Evolutionary conservation across 768 basidiomycete genomes (phyloP), one percentile per base, ranked within the genome.

Genomic region (Rhodocollybia butyracea): DNA sequence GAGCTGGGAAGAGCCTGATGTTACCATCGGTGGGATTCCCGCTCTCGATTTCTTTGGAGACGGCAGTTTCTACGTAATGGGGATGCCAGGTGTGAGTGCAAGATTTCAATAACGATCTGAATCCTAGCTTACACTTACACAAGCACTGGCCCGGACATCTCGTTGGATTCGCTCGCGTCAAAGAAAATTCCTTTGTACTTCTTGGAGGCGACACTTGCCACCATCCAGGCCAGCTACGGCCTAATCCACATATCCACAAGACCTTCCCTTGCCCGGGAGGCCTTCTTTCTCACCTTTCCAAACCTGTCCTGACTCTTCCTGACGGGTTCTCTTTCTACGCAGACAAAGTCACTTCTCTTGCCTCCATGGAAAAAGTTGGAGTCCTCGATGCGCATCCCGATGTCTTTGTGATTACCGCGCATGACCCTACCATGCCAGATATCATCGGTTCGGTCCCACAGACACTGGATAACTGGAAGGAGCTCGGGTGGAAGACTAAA

Each of bases 21-120:
- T 66, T 30, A 46, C 58, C 19, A 54, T 66, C 34, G 60, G 61
- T 3, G 64, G 56, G 1, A 50, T 61, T 54, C 52, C 45, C 24
- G 60, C 63, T 0, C 36, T 57, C 38, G 63, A 66, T 31, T 66
- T 53, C 50, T 66, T 66, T 26, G 61, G 60, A 5, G 64, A 66
- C 31, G 64, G 63, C 1, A 66, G 64, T 38, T 55, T 66, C 38
- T 66, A 64, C 40, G 17, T 66, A 7, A 55, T 66, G n/a, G 55
- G 63, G 36, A 56, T 52, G 0, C 63, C 64, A 2, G 64, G 64
- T 6, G 64, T 65, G 27, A 31, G 59, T 39, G 2, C 26, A 1
- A 5, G 12, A 42, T 21, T 21, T 8, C 19, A 30, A 46, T 24
- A 51, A 47, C 29, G 17, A 38, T 29, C n/a, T 2, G 15, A 15